These are phyloP conservation scores for Venturia aucupariae DNA, from an alignment of 2,329 filamentous ascomycete species.

Conservation along the genomic window DNA sequence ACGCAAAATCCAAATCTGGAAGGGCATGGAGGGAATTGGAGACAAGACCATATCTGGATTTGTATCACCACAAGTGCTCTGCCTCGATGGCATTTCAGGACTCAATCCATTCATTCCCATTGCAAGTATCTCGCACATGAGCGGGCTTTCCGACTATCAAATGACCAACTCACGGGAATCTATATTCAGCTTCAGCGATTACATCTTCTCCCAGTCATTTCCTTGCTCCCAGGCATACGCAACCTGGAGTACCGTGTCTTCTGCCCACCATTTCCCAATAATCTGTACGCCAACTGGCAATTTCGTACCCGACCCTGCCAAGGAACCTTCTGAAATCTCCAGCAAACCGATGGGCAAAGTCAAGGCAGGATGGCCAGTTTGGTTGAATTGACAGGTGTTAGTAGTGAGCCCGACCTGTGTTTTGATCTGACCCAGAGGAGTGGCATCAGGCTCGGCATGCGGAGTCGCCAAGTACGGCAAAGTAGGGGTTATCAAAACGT, in stretches of 20 bases:
- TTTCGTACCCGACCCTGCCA: constrained; percentile 20
- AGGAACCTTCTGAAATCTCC: constrained; percentile 31
- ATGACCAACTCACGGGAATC: too few species aligned
- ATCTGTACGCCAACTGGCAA: constrained; percentile 48
- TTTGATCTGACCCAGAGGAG: constrained; percentile 37
- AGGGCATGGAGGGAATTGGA: too few species aligned
- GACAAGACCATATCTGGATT: too few species aligned
- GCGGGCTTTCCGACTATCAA: too few species aligned
- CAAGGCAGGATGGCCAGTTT: constrained; percentile 48
- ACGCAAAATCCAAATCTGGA: too few species aligned
- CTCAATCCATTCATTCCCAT: too few species aligned
- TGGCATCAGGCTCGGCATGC: constrained; percentile 31
- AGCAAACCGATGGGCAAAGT: constrained; percentile 43
- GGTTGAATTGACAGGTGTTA: constrained; percentile 50
- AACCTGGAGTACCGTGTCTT: constrained; percentile 36
- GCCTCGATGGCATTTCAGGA: too few species aligned
- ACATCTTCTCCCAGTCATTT: constrained; percentile 35
- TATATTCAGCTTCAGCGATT: too few species aligned
- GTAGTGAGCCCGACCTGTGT: constrained; percentile 45
- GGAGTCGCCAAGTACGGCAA: constrained; percentile 39
- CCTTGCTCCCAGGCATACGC: constrained; percentile 40
- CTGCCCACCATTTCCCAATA: constrained; percentile 44
- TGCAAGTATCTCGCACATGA: too few species aligned
- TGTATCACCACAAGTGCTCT: too few species aligned
- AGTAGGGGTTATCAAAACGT: constrained; percentile 42